Base-by-base conservation (phyloP, 352 stramenopile species). In the Saprolegnia parasitica region DNA sequence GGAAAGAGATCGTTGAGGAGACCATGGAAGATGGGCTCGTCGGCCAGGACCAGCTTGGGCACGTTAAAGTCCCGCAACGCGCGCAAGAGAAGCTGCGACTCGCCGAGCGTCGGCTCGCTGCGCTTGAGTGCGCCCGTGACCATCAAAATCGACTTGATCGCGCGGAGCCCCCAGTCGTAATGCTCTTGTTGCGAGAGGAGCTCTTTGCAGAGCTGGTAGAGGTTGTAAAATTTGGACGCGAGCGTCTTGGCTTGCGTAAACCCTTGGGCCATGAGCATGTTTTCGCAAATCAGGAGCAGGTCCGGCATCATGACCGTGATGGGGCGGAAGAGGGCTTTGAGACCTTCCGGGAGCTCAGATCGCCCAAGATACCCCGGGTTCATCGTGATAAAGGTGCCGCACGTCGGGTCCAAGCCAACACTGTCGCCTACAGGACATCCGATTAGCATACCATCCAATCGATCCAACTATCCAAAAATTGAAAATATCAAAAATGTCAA, bases 221-320 rank as follows among this genome's bases (percentile, higher is more conserved):
- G 74, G 54, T 89, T 95, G 67, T 96, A 97, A 55, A 98, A 98
- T 74, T 98, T 98, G 49, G 88, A 91, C 5, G 95, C 94, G 5
- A 98, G 78, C 16, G 90, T 57, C 71, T 98, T 98, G 9, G 93
- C 91, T 50, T 96, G 81, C 66, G 89, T 84, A 73, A 98, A 98
- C 2, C 95, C 95, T 72, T 98, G 90, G 16, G 91, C 93, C 93
- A 98, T 98, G 18, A 98, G 82, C 91, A 98, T 98, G 68, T 98
- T 98, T 77, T 98, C 95, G 66, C 91, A 98, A 55, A 98, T 98
- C 18, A 98, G 79, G 11, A 98, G 88, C n/a, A 98, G 78, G 68
- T 98, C 93, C 0, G 95, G 95, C 11, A 96, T 88, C 91, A 98
- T 98, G 32, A 98, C 91, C 0, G 93, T 98, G 74, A 98, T 98